Percentiles rank a stretch among this genome's conserved stretches.
Conservation (phyloP, 1,284 basidiomycete species). For the Ceratobasidium sp. region DNA sequence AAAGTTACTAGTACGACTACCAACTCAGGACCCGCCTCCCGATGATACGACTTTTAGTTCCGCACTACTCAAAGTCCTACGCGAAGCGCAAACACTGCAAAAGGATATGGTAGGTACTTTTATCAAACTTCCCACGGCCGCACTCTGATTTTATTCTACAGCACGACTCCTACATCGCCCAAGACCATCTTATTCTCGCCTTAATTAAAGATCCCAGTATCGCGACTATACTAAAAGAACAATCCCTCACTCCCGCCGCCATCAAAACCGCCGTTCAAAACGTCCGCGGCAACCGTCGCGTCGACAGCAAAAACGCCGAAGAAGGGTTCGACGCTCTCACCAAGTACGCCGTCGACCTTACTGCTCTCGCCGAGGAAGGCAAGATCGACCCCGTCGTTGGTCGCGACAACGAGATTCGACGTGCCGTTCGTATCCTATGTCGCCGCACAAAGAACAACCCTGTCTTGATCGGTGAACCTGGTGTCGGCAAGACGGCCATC, state of each 20-base stretch:
- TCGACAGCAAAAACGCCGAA: constrained; percentile 83
- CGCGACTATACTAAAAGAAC: constrained; percentile 73
- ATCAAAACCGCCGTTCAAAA: constrained; percentile 84
- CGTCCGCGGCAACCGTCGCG: constrained; percentile 78
- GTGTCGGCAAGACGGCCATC: constrained; percentile 93
- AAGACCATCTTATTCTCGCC: constrained; percentile 82
- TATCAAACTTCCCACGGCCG: neutral
- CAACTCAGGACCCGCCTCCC: constrained; percentile 84
- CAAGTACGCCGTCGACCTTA: constrained; percentile 82
- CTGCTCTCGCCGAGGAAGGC: constrained; percentile 85
- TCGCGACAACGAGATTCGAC: constrained; percentile 83
- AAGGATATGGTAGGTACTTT: constrained; percentile 69
- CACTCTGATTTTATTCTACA: constrained; percentile 41
- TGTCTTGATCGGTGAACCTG: constrained; percentile 91
- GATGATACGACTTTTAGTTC: constrained; percentile 75
- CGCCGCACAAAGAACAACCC: constrained; percentile 91
- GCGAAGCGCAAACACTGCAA: constrained; percentile 80
- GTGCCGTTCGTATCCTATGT: constrained; percentile 79
- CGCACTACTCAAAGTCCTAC: constrained; percentile 70
- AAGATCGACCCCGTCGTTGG: constrained; percentile 95
- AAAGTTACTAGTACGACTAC: constrained; percentile 75
- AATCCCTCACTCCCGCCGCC: constrained; percentile 71
- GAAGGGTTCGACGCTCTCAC: constrained; percentile 87
- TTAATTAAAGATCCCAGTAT: constrained; percentile 66
- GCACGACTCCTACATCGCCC: constrained; percentile 57